Conservation (phyloP, 2,329 filamentous ascomycete species). For the Fusarium illudens region DNA sequence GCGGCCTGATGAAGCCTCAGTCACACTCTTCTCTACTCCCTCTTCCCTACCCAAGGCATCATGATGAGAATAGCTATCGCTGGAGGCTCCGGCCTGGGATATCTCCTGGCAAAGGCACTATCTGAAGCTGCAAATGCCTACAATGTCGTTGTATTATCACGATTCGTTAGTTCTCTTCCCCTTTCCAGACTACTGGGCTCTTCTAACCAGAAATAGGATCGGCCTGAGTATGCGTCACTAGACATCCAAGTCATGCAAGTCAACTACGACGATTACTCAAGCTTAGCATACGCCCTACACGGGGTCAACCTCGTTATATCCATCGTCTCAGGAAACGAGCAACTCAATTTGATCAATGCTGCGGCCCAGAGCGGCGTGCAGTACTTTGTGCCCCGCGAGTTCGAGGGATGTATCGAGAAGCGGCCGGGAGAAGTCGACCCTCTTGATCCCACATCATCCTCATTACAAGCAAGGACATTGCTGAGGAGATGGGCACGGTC, state of each 20-base stretch:
- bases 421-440: constrained; percentile 63
- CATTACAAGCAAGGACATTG: constrained; percentile 61
- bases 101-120: constrained; percentile 62
- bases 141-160: constrained; percentile 74
- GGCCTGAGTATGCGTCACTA: constrained; percentile 61
- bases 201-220: constrained; percentile 52
- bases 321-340: constrained; percentile 71
- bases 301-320: constrained; percentile 80
- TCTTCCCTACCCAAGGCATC: constrained; percentile 1
- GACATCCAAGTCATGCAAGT: constrained; percentile 74
- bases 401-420: constrained; percentile 69
- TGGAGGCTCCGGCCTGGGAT: constrained; percentile 56
- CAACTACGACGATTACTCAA: constrained; percentile 68
- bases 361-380: constrained; percentile 70
- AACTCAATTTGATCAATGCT: constrained; percentile 77
- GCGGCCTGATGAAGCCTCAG: constrained; percentile 24
- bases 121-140: constrained; percentile 66
- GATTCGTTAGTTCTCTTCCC: constrained; percentile 48
- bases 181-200: neutral
- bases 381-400: constrained; percentile 78
- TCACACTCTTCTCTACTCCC: constrained; percentile 5
- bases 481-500: constrained; percentile 62
- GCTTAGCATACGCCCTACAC: constrained; percentile 70
- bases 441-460: constrained; percentile 65
- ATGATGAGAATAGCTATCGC: constrained; percentile 62